phyloP scores from a whole-genome alignment of 2,329 filamentous ascomycete genomes.

The Leptographium flavum region DNA sequence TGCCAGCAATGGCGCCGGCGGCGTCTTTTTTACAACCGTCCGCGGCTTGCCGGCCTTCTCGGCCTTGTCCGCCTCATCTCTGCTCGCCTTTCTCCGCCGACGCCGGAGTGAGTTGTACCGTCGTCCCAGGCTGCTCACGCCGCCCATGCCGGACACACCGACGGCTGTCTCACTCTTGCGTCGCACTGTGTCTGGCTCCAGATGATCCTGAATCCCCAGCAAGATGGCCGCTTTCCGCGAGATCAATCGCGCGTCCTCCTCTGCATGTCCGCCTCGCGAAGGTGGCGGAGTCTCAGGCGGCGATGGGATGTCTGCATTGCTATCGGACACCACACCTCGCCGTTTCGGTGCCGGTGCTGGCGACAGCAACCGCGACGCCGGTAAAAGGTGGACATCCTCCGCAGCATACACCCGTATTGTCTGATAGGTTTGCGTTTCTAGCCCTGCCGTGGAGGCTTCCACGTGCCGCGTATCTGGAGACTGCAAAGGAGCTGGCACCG shows the following conservation, averaged over 20 bases:
- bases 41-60: not conserved
- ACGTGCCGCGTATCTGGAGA: not conserved
- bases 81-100: not conserved
- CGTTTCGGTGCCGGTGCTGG: not conserved
- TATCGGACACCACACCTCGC: not conserved
- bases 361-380: not conserved
- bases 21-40: not conserved
- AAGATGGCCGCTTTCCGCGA: slow-evolving; percentile 12
- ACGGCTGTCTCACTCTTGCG: not conserved
- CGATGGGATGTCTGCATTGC: not conserved
- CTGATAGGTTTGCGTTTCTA: slow-evolving; percentile 1
- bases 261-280: not conserved
- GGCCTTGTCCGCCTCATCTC: not conserved
- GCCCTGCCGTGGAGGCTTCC: too few species aligned
- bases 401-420: slow-evolving; percentile 9
- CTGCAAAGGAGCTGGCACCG: not conserved
- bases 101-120: slow-evolving; percentile 8
- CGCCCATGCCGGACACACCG: not conserved
- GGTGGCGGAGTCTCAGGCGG: not conserved
- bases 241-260: slow-evolving; percentile 8
- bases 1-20: not conserved
- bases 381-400: slow-evolving; percentile 1
- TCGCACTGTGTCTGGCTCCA: not conserved
- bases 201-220: slow-evolving; percentile 7
- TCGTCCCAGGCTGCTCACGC: not conserved